Base-by-base conservation (phyloP, 129 eudicot species). In the Apium graveolens region DNA sequence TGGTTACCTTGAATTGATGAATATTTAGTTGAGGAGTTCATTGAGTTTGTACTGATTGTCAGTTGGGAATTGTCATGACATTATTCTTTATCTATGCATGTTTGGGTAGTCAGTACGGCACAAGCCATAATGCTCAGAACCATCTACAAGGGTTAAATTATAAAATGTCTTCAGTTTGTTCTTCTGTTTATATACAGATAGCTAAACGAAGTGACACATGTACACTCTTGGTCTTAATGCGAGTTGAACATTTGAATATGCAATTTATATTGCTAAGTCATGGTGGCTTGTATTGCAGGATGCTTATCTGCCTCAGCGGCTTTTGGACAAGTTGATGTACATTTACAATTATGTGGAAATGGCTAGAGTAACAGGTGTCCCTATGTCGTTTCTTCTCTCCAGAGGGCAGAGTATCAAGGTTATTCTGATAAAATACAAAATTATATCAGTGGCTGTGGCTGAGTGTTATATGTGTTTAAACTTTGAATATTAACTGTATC, bases 381-480 rank as follows among this genome's bases (percentile, higher is more conserved):
- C 99, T 26, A 87, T 96, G 43, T 96, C 99, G 43, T 96, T 92
- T 89, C 99, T 96, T 29, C 97, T 96, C 68, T 89, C 99, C 73
- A 87, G 99, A 86, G 99, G 99, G 78, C 99, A 96, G 87, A 96
- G 99, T 78, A 96, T 96, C 79, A 96, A 96, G 99, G 99, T 96
- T 72, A 70, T 37, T 74, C 12, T 74, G 26, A 21, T 80, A 39
- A 82, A 53, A n/a, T 35, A 20, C 76, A 44, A 73, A 77, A 37
- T 27, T 39, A 46, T 44, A n/a, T 26, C 16, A 45, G 78, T 55
- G 55, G 29, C 68, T 77, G 39, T 31, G 43, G 71, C 44, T 18
- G 70, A 73, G 65, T 37, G 62, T 75, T 74, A 38, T n/a, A 42
- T 44, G 57, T 37, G 39, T 39, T 53, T 66, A 42, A 79, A 60